Conservation (phyloP, 192 early-diverging fungal species). For the Entomortierella chlamydospora region DNA sequence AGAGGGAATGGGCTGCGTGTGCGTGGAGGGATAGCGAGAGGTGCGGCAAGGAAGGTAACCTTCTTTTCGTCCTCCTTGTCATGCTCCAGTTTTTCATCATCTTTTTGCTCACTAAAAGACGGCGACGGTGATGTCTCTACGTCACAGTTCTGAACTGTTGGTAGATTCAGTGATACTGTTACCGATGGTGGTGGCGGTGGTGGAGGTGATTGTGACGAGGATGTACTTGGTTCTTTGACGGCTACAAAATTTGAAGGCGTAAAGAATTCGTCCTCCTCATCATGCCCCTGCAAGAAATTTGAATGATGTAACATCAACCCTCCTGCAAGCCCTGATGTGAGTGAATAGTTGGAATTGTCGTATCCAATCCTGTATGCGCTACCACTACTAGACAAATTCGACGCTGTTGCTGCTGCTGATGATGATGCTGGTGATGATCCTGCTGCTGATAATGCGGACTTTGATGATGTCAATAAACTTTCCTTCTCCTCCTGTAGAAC, state of each 20-base stretch:
- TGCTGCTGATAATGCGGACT: neutral
- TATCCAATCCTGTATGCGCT: constrained; percentile 45
- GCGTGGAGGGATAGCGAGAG: constrained; percentile 12
- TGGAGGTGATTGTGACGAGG: neutral
- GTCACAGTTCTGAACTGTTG: neutral
- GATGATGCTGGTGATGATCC: neutral
- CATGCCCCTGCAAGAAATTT: constrained; percentile 7
- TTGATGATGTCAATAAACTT: neutral
- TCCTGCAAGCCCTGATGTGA: constrained; percentile 34
- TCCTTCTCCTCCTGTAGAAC: constrained; percentile 6
- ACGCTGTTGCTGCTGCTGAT: neutral
- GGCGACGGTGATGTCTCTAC: neutral
- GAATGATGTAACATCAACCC: constrained; percentile 49
- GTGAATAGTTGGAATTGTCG: constrained; percentile 39
- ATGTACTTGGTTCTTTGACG: neutral
- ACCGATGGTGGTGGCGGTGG: neutral
- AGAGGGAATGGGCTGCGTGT: no score
- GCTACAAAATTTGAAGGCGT: neutral
- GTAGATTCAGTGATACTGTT: no score
- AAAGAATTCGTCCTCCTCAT: constrained; percentile 10
- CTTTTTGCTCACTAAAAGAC: neutral
- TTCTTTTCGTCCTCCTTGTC: constrained; percentile 25
- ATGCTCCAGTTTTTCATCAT: constrained; percentile 10
- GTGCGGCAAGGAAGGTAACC: constrained; percentile 24
- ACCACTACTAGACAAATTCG: neutral